phyloP scores from a whole-genome alignment of 495 filamentous ascomycete species.

The Talaromyces trachyspermus region DNA sequence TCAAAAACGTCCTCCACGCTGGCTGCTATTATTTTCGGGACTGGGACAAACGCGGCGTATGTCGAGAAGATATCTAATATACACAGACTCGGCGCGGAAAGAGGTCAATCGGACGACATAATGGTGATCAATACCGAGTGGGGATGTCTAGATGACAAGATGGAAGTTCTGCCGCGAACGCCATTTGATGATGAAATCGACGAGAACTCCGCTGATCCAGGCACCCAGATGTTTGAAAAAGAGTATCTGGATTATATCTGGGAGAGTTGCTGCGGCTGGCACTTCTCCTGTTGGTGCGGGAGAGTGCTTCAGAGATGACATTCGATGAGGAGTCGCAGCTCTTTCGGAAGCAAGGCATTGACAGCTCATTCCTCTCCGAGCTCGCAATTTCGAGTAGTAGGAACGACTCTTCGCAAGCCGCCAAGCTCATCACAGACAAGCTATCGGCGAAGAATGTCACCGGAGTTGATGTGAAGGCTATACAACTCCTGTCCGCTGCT shows the following conservation, averaged over 20 bases:
- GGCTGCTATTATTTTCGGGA: slow-evolving; percentile 21
- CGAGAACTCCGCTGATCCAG: slow-evolving; percentile 75
- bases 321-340: background rate
- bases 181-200: slow-evolving; percentile 75
- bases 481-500: slow-evolving; percentile 13
- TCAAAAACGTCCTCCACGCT: slow-evolving; percentile 8
- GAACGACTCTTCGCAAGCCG: slow-evolving; percentile 64
- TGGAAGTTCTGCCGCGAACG: slow-evolving; percentile 42
- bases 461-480: slow-evolving; percentile 34
- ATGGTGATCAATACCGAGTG: slow-evolving; percentile 26
- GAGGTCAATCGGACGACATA: background rate
- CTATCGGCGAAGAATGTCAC: slow-evolving; percentile 39
- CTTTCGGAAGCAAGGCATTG: slow-evolving; percentile 37
- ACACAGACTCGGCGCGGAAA: background rate
- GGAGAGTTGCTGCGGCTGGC: slow-evolving; percentile 69
- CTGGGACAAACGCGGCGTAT: slow-evolving; percentile 34
- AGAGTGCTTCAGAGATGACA: background rate
- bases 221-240: slow-evolving; percentile 97
- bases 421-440: slow-evolving; percentile 62
- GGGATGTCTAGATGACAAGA: slow-evolving; percentile 20
- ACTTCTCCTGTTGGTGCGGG: slow-evolving; percentile 4
- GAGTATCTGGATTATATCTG: slow-evolving; percentile 95
- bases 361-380: slow-evolving; percentile 70
- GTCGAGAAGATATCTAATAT: slow-evolving; percentile 18
- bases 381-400: slow-evolving; percentile 68